Base-by-base conservation (phyloP, 345 rosid genomes). In the Eucalyptus caleyi region DNA sequence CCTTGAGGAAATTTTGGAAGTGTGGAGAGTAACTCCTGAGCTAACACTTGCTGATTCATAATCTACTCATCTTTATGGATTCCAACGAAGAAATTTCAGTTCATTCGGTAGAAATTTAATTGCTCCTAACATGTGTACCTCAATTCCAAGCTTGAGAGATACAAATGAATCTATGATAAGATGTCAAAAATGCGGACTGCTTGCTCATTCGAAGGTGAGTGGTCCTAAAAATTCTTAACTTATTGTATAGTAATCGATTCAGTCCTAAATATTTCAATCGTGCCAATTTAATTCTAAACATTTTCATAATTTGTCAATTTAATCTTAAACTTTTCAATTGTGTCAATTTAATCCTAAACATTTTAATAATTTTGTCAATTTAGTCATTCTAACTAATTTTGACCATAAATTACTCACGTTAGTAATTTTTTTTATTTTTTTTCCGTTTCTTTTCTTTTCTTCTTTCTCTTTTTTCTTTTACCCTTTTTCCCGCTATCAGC, bases 251-350 rank as follows among this genome's bases (percentile, higher is more conserved):
- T 5, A 0, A 1, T 10, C 7, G 11, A 26, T 59, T 10, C 0
- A 26, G 1, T 11, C 1, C 0, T 59, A 59, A 21, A 26, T 0
- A 0, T 2, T 11, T 59, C 0, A 59, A 26, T 59, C 11, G 4
- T 26, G 0, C 1, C 4, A 1, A 1, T 26, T 59, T 59, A 59
- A 11, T 59, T 14, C 1, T 59, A 59, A 59, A 59, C 0, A 3
- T 5, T 59, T 59, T 59, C 15, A 26, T 5, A 26, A 59, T 1
- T 59, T 59, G 1, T 0, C 7, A 59, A 59, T 26, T 54, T 54
- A 54, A 2, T 54, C 0, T 54, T 54, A 54, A 23, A 54, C 2
- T 0, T 54, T 23, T 4, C 0, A 9, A 1, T 54, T 9, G 0
- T 23, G 3, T 9, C 3, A 54, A 54, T 11, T 59, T 59, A 59